These are phyloP conservation scores for Phycomyces nitens DNA, from an alignment of 192 early-diverging fungal species.

Conservation along the genomic window DNA sequence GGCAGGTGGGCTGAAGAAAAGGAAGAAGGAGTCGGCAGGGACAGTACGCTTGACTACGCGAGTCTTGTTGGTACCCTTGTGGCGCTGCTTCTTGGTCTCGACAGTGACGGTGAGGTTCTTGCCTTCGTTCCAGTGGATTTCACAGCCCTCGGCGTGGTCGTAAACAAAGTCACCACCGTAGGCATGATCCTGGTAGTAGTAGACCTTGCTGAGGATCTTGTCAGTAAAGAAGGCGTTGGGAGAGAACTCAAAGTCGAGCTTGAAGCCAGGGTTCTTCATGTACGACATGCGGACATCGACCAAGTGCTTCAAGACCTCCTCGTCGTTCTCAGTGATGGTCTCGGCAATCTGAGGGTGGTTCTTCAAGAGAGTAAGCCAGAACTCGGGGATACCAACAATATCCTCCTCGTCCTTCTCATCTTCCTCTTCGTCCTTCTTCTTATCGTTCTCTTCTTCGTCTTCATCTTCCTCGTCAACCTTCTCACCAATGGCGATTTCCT, in stretches of 20 bases:
- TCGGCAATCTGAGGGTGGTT: constrained; percentile 78
- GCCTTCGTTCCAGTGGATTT: constrained; percentile 96
- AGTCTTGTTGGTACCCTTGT: constrained; percentile 97
- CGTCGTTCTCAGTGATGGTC: constrained; percentile 88
- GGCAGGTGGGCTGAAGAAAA: constrained; percentile 87
- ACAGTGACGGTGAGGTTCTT: constrained; percentile 91
- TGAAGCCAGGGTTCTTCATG: constrained; percentile 89
- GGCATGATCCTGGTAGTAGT: constrained; percentile 82
- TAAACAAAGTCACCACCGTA: constrained; percentile 85
- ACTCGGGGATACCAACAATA: constrained; percentile 82
- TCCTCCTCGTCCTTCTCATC: constrained; percentile 49
- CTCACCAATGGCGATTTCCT: constrained; percentile 65
- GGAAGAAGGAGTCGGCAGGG: constrained; percentile 96
- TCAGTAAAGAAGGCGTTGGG: constrained; percentile 91
- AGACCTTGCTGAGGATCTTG: constrained; percentile 85
- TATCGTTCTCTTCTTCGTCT: constrained; percentile 46
- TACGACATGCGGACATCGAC: constrained; percentile 85
- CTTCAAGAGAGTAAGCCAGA: constrained; percentile 94
- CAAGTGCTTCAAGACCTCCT: constrained; percentile 83
- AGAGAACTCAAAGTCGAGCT: constrained; percentile 88
- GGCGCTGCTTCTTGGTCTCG: constrained; percentile 98
- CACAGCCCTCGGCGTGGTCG: constrained; percentile 86
- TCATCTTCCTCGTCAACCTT: constrained; percentile 61
- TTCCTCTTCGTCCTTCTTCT: constrained; percentile 39
- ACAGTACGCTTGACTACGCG: constrained; percentile 97